Conservation (phyloP, 768 basidiomycete species). For the Omphalotus guepiniiformis region DNA sequence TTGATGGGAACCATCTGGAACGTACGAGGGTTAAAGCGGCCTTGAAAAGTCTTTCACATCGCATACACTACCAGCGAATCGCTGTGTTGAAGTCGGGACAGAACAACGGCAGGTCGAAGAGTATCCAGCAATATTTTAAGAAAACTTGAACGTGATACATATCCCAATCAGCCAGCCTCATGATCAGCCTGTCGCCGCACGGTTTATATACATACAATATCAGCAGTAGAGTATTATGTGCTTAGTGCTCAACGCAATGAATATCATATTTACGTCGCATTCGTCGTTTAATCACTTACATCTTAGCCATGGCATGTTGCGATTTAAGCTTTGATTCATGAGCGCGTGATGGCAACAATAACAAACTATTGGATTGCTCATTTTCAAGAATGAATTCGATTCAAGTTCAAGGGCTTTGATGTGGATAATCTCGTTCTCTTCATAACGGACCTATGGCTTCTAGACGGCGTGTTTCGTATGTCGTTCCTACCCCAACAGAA, state of each 20-base stretch:
- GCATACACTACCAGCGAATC: slow-evolving; percentile 57
- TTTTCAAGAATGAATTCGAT: no score
- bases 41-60: slow-evolving; percentile 59
- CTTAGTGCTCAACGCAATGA: no score
- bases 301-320: no score
- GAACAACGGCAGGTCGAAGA: neutral
- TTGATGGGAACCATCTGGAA: slow-evolving; percentile 68
- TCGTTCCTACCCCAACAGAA: slow-evolving; percentile 69
- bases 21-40: slow-evolving; percentile 70
- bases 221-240: no score
- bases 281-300: no score
- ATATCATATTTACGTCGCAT: no score
- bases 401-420: no score
- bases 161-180: no score
- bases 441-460: slow-evolving; percentile 18
- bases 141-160: neutral
- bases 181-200: neutral
- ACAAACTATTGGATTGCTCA: no score
- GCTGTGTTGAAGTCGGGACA: slow-evolving; percentile 11
- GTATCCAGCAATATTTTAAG: neutral
- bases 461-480: slow-evolving; percentile 78
- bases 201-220: neutral
- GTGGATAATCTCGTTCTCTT: no score
- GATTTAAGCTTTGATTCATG: no score
- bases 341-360: no score